A percentile compares a stretch with the other conserved stretches of the same genome.
phyloP scores from a whole-genome alignment of 116 monocot genomes.

The Zostera marina region DNA sequence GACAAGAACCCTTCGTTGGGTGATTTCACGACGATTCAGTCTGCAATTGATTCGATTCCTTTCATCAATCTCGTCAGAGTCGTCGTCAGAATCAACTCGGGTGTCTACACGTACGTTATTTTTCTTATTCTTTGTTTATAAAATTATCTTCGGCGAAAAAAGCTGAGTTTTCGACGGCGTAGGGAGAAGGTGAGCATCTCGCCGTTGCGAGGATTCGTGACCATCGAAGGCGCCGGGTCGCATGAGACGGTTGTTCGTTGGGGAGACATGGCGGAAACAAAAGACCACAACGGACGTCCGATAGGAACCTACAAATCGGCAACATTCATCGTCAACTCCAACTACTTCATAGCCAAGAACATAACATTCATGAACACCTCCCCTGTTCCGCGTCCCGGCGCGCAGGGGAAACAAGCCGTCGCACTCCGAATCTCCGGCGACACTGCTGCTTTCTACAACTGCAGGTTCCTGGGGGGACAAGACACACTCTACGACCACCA shows the following conservation, averaged over 20 bases:
- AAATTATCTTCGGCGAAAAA: background rate
- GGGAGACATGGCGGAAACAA: conserved; percentile 76
- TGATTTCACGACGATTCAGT: conserved; percentile 78
- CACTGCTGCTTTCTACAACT: conserved; percentile 68
- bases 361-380: conserved; percentile 94
- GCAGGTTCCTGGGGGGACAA: conserved; percentile 79
- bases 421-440: conserved; percentile 82
- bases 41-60: conserved; percentile 72
- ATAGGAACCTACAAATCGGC: conserved; percentile 79
- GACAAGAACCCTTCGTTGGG: conserved; percentile 67
- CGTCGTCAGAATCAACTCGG: conserved; percentile 69
- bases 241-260: conserved; percentile 71
- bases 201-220: conserved; percentile 49
- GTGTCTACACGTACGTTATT: conserved; percentile 50
- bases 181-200: conserved; percentile 91
- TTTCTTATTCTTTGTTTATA: background rate
- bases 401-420: conserved; percentile 69
- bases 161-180: background rate
- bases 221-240: conserved; percentile 75
- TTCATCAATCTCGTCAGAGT: conserved; percentile 53
- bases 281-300: conserved; percentile 33
- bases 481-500: conserved; percentile 87
- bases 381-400: conserved; percentile 66
- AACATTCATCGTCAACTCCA: conserved; percentile 74
- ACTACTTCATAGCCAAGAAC: conserved; percentile 81